Evolutionary conservation across 2,329 filamentous ascomycete genomes (phyloP), one percentile per base, ranked within the genome.

Genomic region (Scedosporium boydii): DNA sequence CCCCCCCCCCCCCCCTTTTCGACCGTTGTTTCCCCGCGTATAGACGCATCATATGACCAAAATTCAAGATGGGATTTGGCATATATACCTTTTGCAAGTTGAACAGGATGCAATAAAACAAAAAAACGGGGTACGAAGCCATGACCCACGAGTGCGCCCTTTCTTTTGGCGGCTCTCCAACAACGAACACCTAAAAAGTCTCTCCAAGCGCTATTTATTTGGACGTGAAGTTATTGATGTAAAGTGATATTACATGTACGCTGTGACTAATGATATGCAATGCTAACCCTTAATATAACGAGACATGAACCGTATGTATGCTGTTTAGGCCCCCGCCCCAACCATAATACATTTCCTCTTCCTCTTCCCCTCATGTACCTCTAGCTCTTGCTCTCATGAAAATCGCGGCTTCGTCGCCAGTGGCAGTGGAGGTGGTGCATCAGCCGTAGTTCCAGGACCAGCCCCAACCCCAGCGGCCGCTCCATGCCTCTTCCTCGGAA

Each of bases 361-460:
- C 34, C 34, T 38, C 34, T 6, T 14, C 34, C 9, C 7, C 29
- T 16, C 42, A 18, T 61, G 42, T 26, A 53, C 38, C 42, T 44
- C 41, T 9, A 46, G 26, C 57, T 60, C 60, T 44, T 60, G 62
- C 14, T 10, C 6, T 58, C 55, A 58, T 18, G 55, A n/a, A n/a
- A 48, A 82, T 12, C 73, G 74, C 3, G 82, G 82, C 61, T 78
- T 76, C 2, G 82, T 82, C 59, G 77, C 73, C 71, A 80, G 69
- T 14, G 83, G 83, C 51, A 86, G 73, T 0, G 82, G 82, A 4
- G 83, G 83, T 9, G 81, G 80, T 16, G 66, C 69, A 53, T 71
- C 73, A 4, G 69, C 72, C 46, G 71, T 69, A 6, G 67, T 67
- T 6, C 64, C 63, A 7, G 65, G 56, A 51, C 62, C 57, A 23